A percentile compares a stretch with the other conserved stretches of the same genome.
These are phyloP conservation scores for Komagataella phaffii DNA, from an alignment of 805 yeast species.

Conservation along the genomic window DNA sequence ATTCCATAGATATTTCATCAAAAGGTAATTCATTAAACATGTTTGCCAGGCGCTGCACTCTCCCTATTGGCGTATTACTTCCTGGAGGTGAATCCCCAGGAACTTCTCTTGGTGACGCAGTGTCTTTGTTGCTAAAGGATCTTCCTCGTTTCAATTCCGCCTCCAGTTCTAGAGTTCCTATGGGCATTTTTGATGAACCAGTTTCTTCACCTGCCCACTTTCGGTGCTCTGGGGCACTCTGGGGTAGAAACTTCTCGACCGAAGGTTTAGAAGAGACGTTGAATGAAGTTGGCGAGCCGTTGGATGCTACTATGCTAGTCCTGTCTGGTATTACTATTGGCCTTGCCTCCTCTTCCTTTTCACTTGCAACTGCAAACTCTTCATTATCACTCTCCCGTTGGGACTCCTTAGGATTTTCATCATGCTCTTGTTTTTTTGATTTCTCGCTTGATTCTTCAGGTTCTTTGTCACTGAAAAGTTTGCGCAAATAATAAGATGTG, in stretches of 20 bases:
- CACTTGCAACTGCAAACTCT: constrained; percentile 3
- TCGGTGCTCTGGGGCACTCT: not conserved
- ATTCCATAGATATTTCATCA: constrained; percentile 71
- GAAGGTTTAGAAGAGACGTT: constrained; percentile 1
- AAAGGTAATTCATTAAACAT: constrained; percentile 66
- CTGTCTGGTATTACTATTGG: not conserved
- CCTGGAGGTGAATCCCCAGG: constrained; percentile 5
- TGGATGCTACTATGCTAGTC: not conserved
- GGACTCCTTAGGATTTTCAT: constrained; percentile 3
- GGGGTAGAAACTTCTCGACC: not conserved
- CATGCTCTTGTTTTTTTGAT: constrained; percentile 10
- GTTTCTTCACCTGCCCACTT: not conserved
- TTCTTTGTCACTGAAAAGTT: constrained; percentile 46
- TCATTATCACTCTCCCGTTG: constrained; percentile 1
- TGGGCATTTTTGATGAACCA: not conserved
- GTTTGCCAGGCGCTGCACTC: constrained; percentile 52
- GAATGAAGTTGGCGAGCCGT: not conserved
- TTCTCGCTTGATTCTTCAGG: constrained; percentile 8
- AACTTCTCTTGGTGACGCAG: not conserved
- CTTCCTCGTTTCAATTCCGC: not conserved
- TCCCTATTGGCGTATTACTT: constrained; percentile 11
- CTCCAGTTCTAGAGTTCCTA: not conserved
- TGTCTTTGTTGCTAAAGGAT: not conserved
- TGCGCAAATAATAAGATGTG: constrained; percentile 76
- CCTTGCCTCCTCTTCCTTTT: constrained; percentile 5